Evolutionary conservation across 2,329 filamentous ascomycete species (phyloP).

Genomic region (Dendrostoma leiphaemia): DNA sequence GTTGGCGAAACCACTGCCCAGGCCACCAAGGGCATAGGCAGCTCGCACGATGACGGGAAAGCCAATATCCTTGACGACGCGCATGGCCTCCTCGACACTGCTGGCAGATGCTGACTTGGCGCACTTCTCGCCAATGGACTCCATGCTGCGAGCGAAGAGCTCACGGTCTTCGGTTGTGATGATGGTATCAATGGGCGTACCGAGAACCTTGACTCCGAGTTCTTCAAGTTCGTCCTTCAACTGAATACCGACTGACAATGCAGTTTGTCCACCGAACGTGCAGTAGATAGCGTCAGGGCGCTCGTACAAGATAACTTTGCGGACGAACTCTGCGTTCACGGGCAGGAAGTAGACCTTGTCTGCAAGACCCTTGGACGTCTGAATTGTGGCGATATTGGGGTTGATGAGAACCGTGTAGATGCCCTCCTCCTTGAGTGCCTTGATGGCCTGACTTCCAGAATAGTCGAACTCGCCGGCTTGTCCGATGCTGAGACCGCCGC

Average conservation of each 20-base stretch:
- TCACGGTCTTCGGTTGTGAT: conserved; percentile 98
- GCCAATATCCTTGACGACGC: conserved; percentile 85
- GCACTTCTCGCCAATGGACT: conserved; percentile 96
- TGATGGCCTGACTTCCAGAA: conserved; percentile 97
- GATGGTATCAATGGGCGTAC: conserved; percentile 96
- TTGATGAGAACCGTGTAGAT: conserved; percentile 99
- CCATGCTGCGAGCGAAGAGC: conserved; percentile 96
- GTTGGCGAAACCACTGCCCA: conserved; percentile 93
- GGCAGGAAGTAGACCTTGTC: conserved; percentile 99
- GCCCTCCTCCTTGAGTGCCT: conserved; percentile 94
- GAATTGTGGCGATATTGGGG: conserved; percentile 97
- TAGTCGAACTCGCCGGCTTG: conserved; percentile 99
- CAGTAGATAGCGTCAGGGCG: conserved; percentile 95
- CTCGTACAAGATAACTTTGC: conserved; percentile 95
- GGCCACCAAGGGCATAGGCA: conserved; percentile 90
- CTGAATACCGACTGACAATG: conserved; percentile 93
- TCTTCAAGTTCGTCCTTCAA: conserved; percentile 95
- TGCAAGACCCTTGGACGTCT: conserved; percentile 94
- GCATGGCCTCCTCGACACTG: conserved; percentile 82
- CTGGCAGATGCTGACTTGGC: conserved; percentile 94
- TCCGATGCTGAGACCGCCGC: conserved; percentile 93
- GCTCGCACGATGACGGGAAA: conserved; percentile 97
- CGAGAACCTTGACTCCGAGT: conserved; percentile 89
- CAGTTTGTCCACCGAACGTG: conserved; percentile 96
- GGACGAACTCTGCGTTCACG: conserved; percentile 94